Evolutionary conservation across 495 filamentous ascomycete genomes (phyloP).

Genomic region (Physcia stellaris): DNA sequence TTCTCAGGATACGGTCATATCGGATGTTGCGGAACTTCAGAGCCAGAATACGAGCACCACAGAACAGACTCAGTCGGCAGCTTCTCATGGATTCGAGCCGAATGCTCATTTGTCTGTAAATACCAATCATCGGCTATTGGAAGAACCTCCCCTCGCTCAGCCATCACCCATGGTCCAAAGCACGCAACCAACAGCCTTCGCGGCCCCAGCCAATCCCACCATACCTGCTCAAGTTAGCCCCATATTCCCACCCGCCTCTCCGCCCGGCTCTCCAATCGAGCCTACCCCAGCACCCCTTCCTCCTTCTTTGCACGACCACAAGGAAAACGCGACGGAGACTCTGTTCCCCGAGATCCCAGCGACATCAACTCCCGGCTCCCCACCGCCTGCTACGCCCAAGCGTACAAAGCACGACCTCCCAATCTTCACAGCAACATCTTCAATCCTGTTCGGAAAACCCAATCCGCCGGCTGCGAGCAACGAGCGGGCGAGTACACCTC

Average conservation of each 20-base stretch:
- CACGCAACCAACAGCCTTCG: background rate
- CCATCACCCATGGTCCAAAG: no score
- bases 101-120: no score
- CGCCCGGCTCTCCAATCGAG: constrained; percentile 14
- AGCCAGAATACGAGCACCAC: no score
- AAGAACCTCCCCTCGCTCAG: no score
- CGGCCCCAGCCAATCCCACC: constrained; percentile 11
- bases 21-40: no score
- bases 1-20: no score
- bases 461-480: background rate
- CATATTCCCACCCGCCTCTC: background rate
- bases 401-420: constrained; percentile 33
- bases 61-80: no score
- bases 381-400: constrained; percentile 17
- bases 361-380: constrained; percentile 10
- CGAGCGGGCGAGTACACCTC: background rate
- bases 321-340: no score
- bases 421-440: constrained; percentile 34
- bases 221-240: background rate
- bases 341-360: constrained; percentile 7
- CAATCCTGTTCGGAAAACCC: constrained; percentile 35
- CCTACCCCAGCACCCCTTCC: no score
- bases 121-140: no score
- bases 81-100: no score
- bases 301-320: no score